Conservation (phyloP, 768 basidiomycete genomes). For the Tulasnella sp. region DNA sequence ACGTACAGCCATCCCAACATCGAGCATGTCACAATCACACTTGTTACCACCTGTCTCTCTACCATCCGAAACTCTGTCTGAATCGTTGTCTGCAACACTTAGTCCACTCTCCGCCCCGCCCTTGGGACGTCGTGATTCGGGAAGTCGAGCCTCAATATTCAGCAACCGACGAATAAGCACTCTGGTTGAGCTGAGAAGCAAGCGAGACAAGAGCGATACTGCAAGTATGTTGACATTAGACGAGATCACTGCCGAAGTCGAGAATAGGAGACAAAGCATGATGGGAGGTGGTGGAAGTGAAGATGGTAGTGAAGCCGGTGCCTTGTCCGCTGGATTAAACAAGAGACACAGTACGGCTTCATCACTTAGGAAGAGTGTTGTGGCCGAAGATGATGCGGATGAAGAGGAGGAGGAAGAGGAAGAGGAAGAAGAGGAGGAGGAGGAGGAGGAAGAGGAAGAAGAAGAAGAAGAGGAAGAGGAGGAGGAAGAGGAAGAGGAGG, state of each 20-base stretch:
- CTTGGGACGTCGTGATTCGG: no score
- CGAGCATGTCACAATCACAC: conserved; percentile 34
- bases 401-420: conserved; percentile 9
- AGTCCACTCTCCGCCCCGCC: conserved; percentile 4
- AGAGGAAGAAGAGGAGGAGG: conserved; percentile 10
- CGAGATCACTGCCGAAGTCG: conserved; percentile 94
- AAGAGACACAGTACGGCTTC: no score
- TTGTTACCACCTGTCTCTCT: conserved; percentile 67
- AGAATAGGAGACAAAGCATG: conserved; percentile 41
- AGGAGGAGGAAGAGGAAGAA: conserved; percentile 16
- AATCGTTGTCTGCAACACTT: conserved; percentile 38
- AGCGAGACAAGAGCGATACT: conserved; percentile 74
- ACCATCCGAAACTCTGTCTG: conserved; percentile 65
- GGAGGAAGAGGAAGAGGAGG: conserved; percentile 24
- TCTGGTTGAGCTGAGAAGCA: conserved; percentile 68
- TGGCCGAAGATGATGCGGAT: background rate
- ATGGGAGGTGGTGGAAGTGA: conserved; percentile 30
- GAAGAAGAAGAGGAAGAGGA: conserved; percentile 22
- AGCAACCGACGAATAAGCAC: conserved; percentile 53
- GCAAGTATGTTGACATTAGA: conserved; percentile 91
- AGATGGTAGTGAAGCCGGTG: conserved; percentile 37
- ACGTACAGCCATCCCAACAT: conserved; percentile 15
- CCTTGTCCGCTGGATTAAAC: no score
- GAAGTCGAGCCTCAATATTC: conserved; percentile 32
- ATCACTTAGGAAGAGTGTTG: no score